phyloP scores from a whole-genome alignment of 352 stramenopile species.

The Saprolegnia diclina region DNA sequence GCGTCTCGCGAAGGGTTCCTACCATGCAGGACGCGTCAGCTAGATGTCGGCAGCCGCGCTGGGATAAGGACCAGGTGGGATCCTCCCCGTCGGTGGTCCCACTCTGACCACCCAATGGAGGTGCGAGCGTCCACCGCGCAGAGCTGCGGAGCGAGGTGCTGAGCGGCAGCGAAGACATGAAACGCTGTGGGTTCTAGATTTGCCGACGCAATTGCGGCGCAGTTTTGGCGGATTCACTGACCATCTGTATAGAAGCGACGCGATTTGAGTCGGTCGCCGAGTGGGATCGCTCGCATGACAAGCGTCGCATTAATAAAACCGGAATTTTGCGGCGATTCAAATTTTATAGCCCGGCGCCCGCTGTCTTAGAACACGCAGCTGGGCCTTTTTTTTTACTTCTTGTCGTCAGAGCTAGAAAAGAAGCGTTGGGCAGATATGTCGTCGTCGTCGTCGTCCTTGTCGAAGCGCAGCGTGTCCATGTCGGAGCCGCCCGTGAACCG shows the following conservation, averaged over 20 bases:
- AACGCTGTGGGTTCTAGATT: neutral
- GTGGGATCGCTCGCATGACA: too few species aligned
- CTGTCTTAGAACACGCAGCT: constrained; percentile 7
- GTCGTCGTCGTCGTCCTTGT: neutral
- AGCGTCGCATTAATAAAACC: too few species aligned
- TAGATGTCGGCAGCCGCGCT: neutral
- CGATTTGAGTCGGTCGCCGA: neutral
- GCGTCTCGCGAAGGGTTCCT: too few species aligned
- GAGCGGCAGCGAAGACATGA: too few species aligned
- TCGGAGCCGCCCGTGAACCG: constrained; percentile 6
- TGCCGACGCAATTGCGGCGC: neutral
- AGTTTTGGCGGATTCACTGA: neutral
- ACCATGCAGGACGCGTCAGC: too few species aligned
- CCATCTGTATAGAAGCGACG: neutral
- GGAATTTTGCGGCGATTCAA: too few species aligned
- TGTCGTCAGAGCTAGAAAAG: constrained; percentile 20
- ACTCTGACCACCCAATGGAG: too few species aligned
- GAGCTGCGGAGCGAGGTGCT: too few species aligned
- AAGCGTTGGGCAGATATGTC: constrained; percentile 10
- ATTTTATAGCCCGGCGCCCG: too few species aligned
- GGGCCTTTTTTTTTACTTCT: constrained; percentile 4
- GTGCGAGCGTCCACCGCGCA: too few species aligned
- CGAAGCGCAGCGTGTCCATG: constrained; percentile 9
- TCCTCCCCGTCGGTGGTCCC: neutral
- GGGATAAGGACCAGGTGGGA: neutral